Conservation (phyloP, 2,329 filamentous ascomycete genomes). For the Xylaria digitata region DNA sequence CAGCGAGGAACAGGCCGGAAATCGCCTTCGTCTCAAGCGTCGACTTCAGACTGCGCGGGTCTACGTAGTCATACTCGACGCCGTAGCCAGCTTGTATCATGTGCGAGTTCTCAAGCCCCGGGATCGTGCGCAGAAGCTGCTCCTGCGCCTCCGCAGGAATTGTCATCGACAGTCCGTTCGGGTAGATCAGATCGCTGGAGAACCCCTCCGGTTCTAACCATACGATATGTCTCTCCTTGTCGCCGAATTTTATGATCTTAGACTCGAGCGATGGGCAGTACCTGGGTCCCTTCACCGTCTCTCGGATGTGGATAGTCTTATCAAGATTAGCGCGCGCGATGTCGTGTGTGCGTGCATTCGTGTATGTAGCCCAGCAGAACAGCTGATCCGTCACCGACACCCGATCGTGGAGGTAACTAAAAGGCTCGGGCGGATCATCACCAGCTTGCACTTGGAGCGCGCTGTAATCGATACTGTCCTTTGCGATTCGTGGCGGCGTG, state of each 20-base stretch:
- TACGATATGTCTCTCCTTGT: conserved; percentile 85
- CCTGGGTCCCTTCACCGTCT: conserved; percentile 91
- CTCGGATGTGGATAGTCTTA: conserved; percentile 94
- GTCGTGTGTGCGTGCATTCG: conserved; percentile 83
- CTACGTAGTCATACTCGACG: conserved; percentile 98
- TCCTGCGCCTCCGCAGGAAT: conserved; percentile 89
- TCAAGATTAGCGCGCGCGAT: conserved; percentile 91
- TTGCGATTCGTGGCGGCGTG: conserved; percentile 88
- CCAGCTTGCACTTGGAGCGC: conserved; percentile 78
- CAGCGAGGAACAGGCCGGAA: conserved; percentile 86
- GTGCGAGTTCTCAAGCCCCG: conserved; percentile 85
- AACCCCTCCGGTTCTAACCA: conserved; percentile 99
- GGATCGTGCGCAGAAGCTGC: conserved; percentile 84
- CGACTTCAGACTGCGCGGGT: conserved; percentile 86
- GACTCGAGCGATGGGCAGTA: conserved; percentile 97
- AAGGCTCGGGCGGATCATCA: conserved; percentile 87
- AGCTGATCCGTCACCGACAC: conserved; percentile 86
- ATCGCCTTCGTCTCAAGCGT: conserved; percentile 96
- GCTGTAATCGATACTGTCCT: conserved; percentile 82
- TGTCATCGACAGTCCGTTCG: conserved; percentile 97
- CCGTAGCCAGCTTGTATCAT: conserved; percentile 98
- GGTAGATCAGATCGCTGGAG: conserved; percentile 88
- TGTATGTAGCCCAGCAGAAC: conserved; percentile 87
- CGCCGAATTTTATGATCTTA: conserved; percentile 87
- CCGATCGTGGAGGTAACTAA: conserved; percentile 86